These are phyloP conservation scores for Lichtheimia hyalospora DNA, from an alignment of 371 early-diverging fungal species.

Conservation along the genomic window DNA sequence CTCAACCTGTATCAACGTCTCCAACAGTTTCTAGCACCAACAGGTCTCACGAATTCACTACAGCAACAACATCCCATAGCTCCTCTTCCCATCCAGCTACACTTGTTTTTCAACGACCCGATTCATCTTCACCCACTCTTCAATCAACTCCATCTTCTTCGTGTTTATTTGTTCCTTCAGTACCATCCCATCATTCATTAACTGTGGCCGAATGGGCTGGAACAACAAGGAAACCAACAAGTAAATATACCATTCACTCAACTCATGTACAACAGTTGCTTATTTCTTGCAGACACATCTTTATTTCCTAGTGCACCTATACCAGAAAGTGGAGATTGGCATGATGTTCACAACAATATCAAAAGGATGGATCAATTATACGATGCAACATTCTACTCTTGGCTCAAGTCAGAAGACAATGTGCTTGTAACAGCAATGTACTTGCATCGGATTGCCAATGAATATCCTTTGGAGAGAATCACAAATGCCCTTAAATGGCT, in stretches of 20 bases:
- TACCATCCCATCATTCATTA: constrained; percentile 27
- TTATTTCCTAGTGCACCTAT: background rate
- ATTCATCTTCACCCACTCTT: constrained; percentile 19
- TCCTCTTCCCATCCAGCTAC: constrained; percentile 1
- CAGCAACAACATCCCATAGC: background rate
- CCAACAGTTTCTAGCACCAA: too few relatives aligned
- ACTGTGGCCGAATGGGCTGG: constrained; percentile 42
- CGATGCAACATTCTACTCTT: constrained; percentile 71
- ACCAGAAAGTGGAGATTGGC: constrained; percentile 37
- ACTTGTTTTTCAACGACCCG: background rate
- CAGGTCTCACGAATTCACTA: too few relatives aligned
- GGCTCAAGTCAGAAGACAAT: constrained; percentile 74
- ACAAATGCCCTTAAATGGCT: constrained; percentile 73
- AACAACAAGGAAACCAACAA: constrained; percentile 7
- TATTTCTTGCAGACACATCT: background rate
- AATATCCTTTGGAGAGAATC: constrained; percentile 68
- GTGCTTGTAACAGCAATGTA: constrained; percentile 67
- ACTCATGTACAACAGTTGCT: background rate
- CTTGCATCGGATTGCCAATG: constrained; percentile 71
- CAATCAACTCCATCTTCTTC: constrained; percentile 23
- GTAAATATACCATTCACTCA: background rate
- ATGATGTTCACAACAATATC: constrained; percentile 66
- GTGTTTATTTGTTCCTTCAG: constrained; percentile 30
- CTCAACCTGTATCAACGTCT: too few relatives aligned
- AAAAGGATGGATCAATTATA: constrained; percentile 72